Conservation (phyloP, 2,329 filamentous ascomycete genomes). For the Colletotrichum sp. region DNA sequence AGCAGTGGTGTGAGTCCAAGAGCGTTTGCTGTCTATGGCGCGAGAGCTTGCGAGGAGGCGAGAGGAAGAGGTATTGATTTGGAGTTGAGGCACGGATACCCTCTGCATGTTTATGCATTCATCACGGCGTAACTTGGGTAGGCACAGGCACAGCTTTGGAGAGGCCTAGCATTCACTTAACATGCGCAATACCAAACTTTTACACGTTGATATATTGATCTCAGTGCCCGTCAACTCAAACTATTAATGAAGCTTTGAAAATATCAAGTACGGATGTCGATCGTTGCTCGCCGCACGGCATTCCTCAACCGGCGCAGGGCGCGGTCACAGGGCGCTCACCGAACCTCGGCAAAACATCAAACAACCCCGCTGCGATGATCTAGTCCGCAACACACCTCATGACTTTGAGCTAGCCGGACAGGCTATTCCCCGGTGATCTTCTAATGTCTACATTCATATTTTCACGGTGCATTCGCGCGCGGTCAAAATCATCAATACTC, state of each 20-base stretch:
- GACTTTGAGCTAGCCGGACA: neutral
- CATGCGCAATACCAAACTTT: neutral
- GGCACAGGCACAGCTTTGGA: neutral
- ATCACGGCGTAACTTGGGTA: neutral
- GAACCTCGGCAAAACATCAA: conserved; percentile 21
- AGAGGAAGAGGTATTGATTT: conserved; percentile 51
- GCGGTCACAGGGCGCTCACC: conserved; percentile 8
- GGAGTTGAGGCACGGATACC: conserved; percentile 3
- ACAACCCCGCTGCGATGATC: neutral
- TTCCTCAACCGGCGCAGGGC: neutral
- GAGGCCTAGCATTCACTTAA: neutral
- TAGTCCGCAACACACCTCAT: neutral
- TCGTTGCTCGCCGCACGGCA: neutral
- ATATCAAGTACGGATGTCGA: neutral
- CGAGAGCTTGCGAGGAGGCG: conserved; percentile 56
- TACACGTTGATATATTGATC: neutral
- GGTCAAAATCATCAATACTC: neutral
- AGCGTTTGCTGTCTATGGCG: conserved; percentile 85
- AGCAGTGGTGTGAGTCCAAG: conserved; percentile 88
- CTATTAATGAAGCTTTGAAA: neutral
- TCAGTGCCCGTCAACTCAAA: neutral
- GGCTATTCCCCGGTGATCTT: neutral
- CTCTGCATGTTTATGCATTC: neutral
- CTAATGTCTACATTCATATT: neutral
- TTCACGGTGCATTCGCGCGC: neutral